Conservation (phyloP, 2,329 filamentous ascomycete genomes). For the Stagonosporopsis tanaceti region DNA sequence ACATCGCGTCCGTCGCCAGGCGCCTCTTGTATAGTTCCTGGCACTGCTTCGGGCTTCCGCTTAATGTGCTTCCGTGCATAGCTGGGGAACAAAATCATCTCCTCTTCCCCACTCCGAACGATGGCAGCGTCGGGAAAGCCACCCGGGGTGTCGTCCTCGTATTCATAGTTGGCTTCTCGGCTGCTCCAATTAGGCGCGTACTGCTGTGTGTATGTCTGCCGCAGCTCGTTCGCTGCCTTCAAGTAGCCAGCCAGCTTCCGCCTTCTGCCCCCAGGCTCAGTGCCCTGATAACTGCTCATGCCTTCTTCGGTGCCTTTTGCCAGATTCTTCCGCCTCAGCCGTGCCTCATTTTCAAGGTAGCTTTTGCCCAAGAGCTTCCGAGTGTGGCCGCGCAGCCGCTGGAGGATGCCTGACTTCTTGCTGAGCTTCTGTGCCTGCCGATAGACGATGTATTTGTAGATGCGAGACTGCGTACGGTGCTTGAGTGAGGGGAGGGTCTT, state of each 20-base stretch:
- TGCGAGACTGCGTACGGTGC: slow-evolving; percentile 74
- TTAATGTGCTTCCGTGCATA: slow-evolving; percentile 80
- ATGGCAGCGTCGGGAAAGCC: slow-evolving; percentile 88
- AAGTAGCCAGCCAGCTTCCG: slow-evolving; percentile 79
- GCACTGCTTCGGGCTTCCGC: slow-evolving; percentile 48
- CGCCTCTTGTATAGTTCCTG: slow-evolving; percentile 49
- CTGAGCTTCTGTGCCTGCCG: slow-evolving; percentile 59
- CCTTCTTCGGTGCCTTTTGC: slow-evolving; percentile 31
- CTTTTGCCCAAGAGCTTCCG: slow-evolving; percentile 37
- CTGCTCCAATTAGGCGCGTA: slow-evolving; percentile 58
- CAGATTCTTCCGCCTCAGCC: slow-evolving; percentile 42
- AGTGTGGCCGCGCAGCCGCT: slow-evolving; percentile 45
- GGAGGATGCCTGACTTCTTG: slow-evolving; percentile 38
- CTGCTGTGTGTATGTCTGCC: slow-evolving; percentile 70
- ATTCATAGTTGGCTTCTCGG: slow-evolving; percentile 55
- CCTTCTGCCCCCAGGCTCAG: slow-evolving; percentile 74
- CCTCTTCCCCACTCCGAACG: slow-evolving; percentile 79
- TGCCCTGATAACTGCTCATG: slow-evolving; percentile 48
- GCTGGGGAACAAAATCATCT: slow-evolving; percentile 94
- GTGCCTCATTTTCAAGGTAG: slow-evolving; percentile 46
- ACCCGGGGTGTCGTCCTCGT: slow-evolving; percentile 67
- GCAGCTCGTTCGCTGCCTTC: slow-evolving; percentile 74
- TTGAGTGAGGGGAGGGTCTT: slow-evolving; percentile 76
- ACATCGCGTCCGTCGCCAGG: slow-evolving; percentile 52
- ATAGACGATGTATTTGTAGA: slow-evolving; percentile 77